These are phyloP conservation scores for Psidium guajava DNA, from an alignment of 345 rosid species.

Conservation along the genomic window DNA sequence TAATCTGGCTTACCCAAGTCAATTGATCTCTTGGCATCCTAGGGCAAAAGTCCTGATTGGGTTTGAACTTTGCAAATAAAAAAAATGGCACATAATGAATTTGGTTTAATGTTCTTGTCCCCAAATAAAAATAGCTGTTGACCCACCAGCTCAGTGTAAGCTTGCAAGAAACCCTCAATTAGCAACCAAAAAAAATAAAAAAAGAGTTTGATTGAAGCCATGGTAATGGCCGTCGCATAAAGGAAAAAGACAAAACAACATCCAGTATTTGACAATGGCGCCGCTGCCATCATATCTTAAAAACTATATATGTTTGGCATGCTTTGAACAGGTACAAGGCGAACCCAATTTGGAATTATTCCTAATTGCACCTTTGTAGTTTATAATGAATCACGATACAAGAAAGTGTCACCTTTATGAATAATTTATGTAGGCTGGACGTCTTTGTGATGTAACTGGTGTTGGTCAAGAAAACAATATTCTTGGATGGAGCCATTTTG, in stretches of 20 bases:
- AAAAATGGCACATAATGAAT: background rate
- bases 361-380: background rate
- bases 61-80: background rate
- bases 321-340: background rate
- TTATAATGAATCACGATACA: background rate
- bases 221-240: background rate
- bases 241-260: background rate
- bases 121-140: background rate
- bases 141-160: background rate
- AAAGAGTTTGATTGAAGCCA: background rate
- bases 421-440: background rate
- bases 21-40: background rate
- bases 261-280: background rate
- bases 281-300: background rate
- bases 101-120: background rate
- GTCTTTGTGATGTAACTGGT: background rate
- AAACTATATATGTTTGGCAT: background rate
- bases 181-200: background rate
- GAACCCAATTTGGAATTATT: background rate
- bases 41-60: background rate
- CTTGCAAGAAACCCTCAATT: background rate
- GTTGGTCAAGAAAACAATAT: background rate
- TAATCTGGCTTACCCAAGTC: background rate
- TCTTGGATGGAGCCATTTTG: background rate
- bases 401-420: background rate